Base-by-base conservation (phyloP, 768 basidiomycete genomes). In the Lactifluus rugatus region DNA sequence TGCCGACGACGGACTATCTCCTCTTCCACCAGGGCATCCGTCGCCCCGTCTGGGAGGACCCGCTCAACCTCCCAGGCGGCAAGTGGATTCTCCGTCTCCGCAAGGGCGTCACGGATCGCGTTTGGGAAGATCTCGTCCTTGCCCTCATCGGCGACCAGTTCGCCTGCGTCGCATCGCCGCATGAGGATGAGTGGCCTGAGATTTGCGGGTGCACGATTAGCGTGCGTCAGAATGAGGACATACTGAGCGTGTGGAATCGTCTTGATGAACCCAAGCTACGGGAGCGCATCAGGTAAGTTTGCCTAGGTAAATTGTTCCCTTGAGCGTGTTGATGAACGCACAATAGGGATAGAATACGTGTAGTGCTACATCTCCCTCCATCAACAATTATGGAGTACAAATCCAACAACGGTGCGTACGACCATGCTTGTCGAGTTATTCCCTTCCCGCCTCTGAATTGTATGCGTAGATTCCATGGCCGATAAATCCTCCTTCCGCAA, bases 141-240 rank as follows among this genome's bases (percentile, higher is more conserved):
- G 89, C 90, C 11, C 77, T 94, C 56, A 81, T 93, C 56, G 94
- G 93, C 3, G 94, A 95, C 69, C 86, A 90, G 71, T 95, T 96
- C 66, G 86, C 88, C 46, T 82, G 81, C 41, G 82, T 82, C 64
- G 81, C 69, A 66, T 71, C 68, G n/a, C 54, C 63, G 19, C 73
- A 74, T 56, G 74, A 74, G 62, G 70, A 72, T 23, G 81, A 83
- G 28, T 82, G 78, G 78, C 86, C 87, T 19, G 88, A 92, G 69
- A 91, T 98, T 34, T 93, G 93, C 66, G 95, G 94, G 42, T 93
- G 91, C 69, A 97, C 94, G 31, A 87, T 98, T 68, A 93, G 89
- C 68, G 93, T 95, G 56, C 74, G 95, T 64, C 87, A 89, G 72
- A 87, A 82, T 63, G 95, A 98, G 75, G 95, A 97, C 68, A 95